A percentile compares a stretch with the other conserved stretches of the same genome.
phyloP scores from a whole-genome alignment of 2,329 filamentous ascomycete genomes.

The Phialocephala subalpina region DNA sequence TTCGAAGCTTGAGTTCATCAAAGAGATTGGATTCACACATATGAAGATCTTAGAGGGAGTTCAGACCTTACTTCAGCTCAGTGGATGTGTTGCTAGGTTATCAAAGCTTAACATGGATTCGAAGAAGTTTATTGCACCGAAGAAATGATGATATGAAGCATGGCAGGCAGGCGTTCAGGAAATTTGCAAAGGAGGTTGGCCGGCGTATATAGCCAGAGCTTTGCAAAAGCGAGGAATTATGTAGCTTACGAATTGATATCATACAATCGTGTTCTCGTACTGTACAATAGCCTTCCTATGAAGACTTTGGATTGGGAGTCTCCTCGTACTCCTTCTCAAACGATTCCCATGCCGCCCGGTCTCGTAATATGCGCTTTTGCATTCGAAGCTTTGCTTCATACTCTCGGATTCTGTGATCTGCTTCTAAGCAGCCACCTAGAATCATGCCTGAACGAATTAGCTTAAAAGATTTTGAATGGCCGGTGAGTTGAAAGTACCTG shows the following conservation, averaged over 20 bases:
- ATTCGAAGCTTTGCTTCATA: constrained; percentile 73
- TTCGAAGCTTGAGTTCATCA: constrained; percentile 95
- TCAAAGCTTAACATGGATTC: constrained; percentile 98
- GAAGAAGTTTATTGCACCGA: constrained; percentile 68
- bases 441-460: constrained; percentile 62
- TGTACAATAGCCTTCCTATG: constrained; percentile 7
- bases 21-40: constrained; percentile 98
- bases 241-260: constrained; percentile 15
- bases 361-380: constrained; percentile 67
- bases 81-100: constrained; percentile 88
- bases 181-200: constrained; percentile 22
- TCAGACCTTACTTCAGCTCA: constrained; percentile 92
- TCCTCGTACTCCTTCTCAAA: constrained; percentile 64
- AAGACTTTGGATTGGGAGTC: constrained; percentile 19
- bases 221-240: constrained; percentile 16
- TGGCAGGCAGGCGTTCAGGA: constrained; percentile 36
- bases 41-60: constrained; percentile 99
- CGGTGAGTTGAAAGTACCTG: constrained; percentile 51
- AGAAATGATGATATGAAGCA: constrained; percentile 34
- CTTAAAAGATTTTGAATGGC: neutral
- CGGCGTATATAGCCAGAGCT: constrained; percentile 28
- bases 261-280: constrained; percentile 13
- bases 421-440: constrained; percentile 79
- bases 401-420: constrained; percentile 70
- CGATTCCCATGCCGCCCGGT: constrained; percentile 73